Percentiles rank a stretch among this genome's conserved stretches.
These are phyloP conservation scores for Tylopilus plumbeoviolaceoides DNA, from an alignment of 768 basidiomycete genomes.

Conservation along the genomic window DNA sequence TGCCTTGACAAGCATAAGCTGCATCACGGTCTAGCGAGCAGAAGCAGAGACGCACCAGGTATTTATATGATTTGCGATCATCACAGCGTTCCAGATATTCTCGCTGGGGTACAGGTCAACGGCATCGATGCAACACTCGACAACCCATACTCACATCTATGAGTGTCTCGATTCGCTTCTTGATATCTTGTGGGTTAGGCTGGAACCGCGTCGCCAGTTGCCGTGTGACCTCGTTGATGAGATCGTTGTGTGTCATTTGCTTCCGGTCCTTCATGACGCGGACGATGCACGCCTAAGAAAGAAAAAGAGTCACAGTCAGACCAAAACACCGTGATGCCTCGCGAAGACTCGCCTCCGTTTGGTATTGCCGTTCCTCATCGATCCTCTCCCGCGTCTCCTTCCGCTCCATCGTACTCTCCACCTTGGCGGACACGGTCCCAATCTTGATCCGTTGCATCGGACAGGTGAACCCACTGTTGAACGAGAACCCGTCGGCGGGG, in stretches of 20 bases:
- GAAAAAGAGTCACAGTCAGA: conserved; percentile 1
- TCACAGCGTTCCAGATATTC: conserved; percentile 92
- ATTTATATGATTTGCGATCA: conserved; percentile 85
- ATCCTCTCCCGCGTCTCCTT: conserved; percentile 87
- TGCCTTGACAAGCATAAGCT: conserved; percentile 18
- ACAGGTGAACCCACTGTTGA: conserved; percentile 80
- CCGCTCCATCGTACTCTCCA: conserved; percentile 83
- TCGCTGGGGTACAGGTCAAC: conserved; percentile 45
- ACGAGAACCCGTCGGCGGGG: conserved; percentile 77
- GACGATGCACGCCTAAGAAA: conserved; percentile 90
- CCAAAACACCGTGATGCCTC: not conserved
- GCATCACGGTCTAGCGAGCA: not conserved
- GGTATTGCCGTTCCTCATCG: conserved; percentile 86
- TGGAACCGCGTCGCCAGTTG: conserved; percentile 83
- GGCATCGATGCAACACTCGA: not conserved
- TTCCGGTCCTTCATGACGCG: conserved; percentile 97
- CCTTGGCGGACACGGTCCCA: conserved; percentile 78
- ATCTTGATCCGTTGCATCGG: conserved; percentile 90
- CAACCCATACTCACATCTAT: conserved; percentile 67
- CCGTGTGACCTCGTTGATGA: conserved; percentile 86
- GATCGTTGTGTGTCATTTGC: conserved; percentile 79
- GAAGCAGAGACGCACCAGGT: conserved; percentile 42
- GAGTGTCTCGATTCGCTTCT: conserved; percentile 87
- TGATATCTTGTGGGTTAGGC: conserved; percentile 83
- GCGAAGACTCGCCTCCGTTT: conserved; percentile 65